phyloP scores from a whole-genome alignment of 2,329 filamentous ascomycete genomes.

The Penicillium sp. region DNA sequence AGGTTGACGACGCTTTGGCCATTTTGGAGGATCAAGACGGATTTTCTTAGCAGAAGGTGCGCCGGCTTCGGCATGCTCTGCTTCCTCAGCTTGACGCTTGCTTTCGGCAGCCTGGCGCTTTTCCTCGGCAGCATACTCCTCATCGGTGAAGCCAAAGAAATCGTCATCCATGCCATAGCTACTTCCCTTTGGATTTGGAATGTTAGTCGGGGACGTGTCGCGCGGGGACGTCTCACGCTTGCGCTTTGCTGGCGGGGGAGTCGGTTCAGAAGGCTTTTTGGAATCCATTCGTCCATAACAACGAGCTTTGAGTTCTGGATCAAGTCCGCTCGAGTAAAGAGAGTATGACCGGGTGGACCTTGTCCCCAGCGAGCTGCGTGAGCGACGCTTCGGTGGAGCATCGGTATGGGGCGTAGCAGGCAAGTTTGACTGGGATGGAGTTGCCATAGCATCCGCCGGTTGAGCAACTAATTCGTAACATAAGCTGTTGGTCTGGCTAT shows the following conservation, averaged over 20 bases:
- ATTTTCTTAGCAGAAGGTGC: slow-evolving; percentile 15
- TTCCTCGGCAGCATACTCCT: slow-evolving; percentile 30
- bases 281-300: background rate
- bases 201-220: slow-evolving; percentile 43
- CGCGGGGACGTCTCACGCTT: slow-evolving; percentile 37
- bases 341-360: background rate
- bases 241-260: slow-evolving; percentile 35
- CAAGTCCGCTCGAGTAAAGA: background rate
- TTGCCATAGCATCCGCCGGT: too few species aligned
- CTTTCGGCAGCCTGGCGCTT: slow-evolving; percentile 9
- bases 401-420: background rate
- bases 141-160: slow-evolving; percentile 40
- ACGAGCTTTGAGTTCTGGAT: background rate
- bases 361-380: background rate
- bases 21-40: slow-evolving; percentile 6
- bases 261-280: background rate
- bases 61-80: background rate
- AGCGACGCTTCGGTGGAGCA: background rate
- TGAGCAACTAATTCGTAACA: background rate
- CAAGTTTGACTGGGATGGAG: background rate
- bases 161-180: slow-evolving; percentile 48
- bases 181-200: slow-evolving; percentile 45
- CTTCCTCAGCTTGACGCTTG: slow-evolving; percentile 9
- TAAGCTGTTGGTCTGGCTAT: background rate
- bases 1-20: background rate